Conservation (phyloP, 257 asterid species). For the Solanum dulcamara region DNA sequence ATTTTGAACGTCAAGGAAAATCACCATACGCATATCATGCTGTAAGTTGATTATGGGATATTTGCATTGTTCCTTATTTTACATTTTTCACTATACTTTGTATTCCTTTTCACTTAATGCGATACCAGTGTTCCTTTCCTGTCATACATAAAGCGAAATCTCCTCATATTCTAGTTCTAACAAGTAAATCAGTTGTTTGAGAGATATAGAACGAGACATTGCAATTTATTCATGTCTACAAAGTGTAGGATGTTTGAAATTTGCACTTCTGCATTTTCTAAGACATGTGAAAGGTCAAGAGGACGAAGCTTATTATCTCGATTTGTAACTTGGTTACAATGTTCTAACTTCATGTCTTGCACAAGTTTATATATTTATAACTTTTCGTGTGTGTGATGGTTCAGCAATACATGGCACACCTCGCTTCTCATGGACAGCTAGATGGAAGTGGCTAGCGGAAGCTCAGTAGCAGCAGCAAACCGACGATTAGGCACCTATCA, state of each 20-base stretch:
- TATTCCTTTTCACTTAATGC: not conserved
- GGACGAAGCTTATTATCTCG: not conserved
- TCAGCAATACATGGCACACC: constrained; percentile 91
- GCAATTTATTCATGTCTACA: not conserved
- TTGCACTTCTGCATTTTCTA: not conserved
- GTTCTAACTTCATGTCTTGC: not conserved
- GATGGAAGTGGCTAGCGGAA: constrained; percentile 68
- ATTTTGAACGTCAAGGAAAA: constrained; percentile 92
- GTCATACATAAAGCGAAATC: not conserved
- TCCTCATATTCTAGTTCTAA: not conserved
- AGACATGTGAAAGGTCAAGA: not conserved
- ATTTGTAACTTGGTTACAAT: not conserved
- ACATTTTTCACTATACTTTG: not conserved
- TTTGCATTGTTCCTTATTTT: not conserved
- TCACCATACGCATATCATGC: constrained; percentile 93
- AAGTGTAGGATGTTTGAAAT: not conserved
- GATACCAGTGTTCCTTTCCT: not conserved
- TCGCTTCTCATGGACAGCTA: constrained; percentile 66
- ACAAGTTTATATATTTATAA: not conserved
- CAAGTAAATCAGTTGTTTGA: not conserved
- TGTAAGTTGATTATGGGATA: constrained; percentile 42
- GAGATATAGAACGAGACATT: not conserved
- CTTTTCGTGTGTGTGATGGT: not conserved
- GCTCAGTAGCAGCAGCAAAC: not conserved
- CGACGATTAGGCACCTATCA: not conserved